Base-by-base conservation (phyloP, 225 moss, liverwort and hornwort genomes). In the Physcomitrium patens region DNA sequence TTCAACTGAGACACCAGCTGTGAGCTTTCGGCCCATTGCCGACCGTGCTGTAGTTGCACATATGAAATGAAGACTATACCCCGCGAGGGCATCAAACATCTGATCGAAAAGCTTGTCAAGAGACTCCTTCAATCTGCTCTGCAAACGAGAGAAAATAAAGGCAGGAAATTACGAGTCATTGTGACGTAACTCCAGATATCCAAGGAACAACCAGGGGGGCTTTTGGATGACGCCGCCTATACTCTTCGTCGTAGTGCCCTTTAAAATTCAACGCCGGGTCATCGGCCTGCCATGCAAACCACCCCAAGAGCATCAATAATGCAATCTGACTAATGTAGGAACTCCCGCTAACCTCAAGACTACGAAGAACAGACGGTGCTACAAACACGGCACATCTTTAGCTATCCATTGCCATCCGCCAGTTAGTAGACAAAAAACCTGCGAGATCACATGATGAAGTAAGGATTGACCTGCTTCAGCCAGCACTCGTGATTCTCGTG, bases 401-500 rank as follows among this genome's bases (percentile, higher is more conserved):
- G 47, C 28, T 47, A 14, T 9, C 18, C 5, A 43, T 12, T 45
- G 24, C 61, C 16, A 41, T 41, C 37, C 18, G 44, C 63, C 17
- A 44, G 43, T 43, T 63, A 0, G 10, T n/a, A 11, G 44, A 58
- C 46, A 10, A 2, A 10, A 2, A 47, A 17, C 23, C 54, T 11
- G 44, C 1, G 23, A 55, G 46, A 54, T 6, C 16, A 44, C 9
- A n/a, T 37, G 65, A 31, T 12, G 72, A 26, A 56, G 26, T 49
- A 48, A 17, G 23, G 9, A 77, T 74, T 75, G 71, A 91, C 93
- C 91, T 91, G 89, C 80, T 99, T 99, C 67, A 99, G 91, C 97
- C 97, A 99, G 79, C 97, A 99, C 68, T 99, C 97, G 1, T 86
- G 87, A 43, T 93, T 85, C 69, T 82, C 75, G 86, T 99, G 95